Evolutionary conservation across 192 early-diverging fungal species (phyloP), one percentile per base, ranked within the genome.

Genomic region (Diversispora epigaea): DNA sequence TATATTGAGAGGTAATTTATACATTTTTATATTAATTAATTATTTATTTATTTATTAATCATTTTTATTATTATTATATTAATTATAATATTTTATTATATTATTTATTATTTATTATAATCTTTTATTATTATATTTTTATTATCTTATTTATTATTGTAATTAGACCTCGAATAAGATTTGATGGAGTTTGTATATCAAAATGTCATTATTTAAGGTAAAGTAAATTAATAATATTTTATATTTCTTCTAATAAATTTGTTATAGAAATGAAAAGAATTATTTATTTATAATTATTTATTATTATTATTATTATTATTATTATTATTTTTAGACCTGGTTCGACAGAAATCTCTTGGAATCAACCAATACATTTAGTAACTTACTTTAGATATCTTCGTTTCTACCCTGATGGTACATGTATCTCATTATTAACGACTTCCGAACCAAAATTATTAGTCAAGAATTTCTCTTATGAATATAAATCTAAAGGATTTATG

Each of bases 181-280:
- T 71, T 54, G 80, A 85, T 78, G 82, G 82, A 32, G 74, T 85
- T 47, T 85, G 81, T 44, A 85, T 85, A 22, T 77, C 82, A 3
- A 80, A 54, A 7, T 81, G 84, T 40, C 68, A 79, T 65, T 81
- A 84, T 78, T 47, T 80, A 10, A 58, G 81, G 76, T 80, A 77
- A 55, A 40, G 6, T 15, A 47, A 1, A 4, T n/a, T 19, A 54
- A 17, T 54, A 17, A 11, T 17, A 54, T 54, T 54, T 11, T 17
- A 54, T 54, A 17, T 54, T 54, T 54, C n/a, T 32, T 32, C 25
- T 32, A 11, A 19, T n/a, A 52, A 43, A 40, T 14, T 19, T 15
- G 4, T 19, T 25, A 19, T 14, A 17, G 15, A 43, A 62, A 64
- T 21, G 46, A 73, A 52, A 10, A 49, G 43, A 8, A 45, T 68